Evolutionary conservation across 1,284 basidiomycete species (phyloP), one percentile per base, ranked within the genome.

Genomic region (Stereum hirsutum): DNA sequence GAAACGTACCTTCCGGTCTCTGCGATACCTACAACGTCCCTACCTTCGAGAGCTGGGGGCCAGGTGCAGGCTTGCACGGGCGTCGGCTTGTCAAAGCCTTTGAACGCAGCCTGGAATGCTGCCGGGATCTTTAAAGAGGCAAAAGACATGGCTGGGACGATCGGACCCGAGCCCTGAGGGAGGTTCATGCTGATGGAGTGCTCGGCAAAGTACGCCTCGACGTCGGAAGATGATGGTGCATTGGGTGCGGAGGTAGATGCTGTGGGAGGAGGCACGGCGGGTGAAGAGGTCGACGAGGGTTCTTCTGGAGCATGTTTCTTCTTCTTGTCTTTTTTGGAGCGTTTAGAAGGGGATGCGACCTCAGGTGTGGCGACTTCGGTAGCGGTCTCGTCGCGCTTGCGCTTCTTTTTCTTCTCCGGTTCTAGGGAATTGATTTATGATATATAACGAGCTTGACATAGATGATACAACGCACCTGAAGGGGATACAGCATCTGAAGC

Each of bases 51-150:
- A 5, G 90, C 76, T 15, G 89, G 81, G 3, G 93, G 92, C 95
- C 95, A 99, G 26, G 93, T 84, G 56, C 91, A 96, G 4, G 92
- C 84, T 62, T 99, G 95, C 46, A 99, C 94, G 0, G 95, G 92
- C 0, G 94, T 96, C 0, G 96, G 96, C 54, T 88, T 81, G 46
- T 81, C 76, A 69, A 95, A 99, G 7, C 71, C 65, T 46, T 62
- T 64, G 47, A 92, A 83, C 17, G 79, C 86, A 8, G 62, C 61
- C 46, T 70, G 72, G 20, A 94, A 72, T 11, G 70, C 65, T 4
- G 69, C 61, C 12, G 85, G 79, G 43, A 95, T 74, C 31, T 78
- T 69, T 1, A 92, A 72, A 49, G 87, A 79, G 36, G 74, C 65
- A 61, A 99, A 96, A 7, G 79, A 73, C 37, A 89, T 72, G 47